Conservation (phyloP, 2,329 filamentous ascomycete genomes). For the Penicillium sp. region DNA sequence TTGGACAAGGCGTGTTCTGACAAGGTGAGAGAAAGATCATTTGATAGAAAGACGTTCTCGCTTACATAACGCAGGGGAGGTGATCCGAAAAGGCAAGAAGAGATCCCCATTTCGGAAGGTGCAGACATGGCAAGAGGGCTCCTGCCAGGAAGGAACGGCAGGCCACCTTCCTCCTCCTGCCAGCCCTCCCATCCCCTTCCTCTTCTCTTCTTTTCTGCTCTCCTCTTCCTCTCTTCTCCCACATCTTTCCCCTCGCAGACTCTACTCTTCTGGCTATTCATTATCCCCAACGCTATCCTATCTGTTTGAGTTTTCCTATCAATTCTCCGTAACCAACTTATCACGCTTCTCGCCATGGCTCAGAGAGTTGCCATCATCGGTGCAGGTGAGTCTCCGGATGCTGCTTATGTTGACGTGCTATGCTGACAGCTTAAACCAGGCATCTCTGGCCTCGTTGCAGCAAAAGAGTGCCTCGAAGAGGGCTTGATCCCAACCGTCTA, state of each 20-base stretch:
- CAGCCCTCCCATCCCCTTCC: neutral
- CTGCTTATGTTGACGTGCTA: neutral
- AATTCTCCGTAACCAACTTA: neutral
- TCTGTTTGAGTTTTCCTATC: neutral
- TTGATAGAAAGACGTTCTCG: neutral
- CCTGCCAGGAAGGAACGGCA: neutral
- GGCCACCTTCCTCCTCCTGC: neutral
- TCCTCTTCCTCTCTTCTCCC: neutral
- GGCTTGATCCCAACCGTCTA: slow-evolving; percentile 33
- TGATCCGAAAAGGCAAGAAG: neutral
- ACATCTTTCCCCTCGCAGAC: neutral
- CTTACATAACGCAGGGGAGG: neutral
- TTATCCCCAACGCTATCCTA: neutral
- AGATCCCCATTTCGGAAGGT: neutral
- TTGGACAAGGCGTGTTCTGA: neutral
- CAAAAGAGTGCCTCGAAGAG: slow-evolving; percentile 39
- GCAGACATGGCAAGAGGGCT: neutral
- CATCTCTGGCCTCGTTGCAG: slow-evolving; percentile 31
- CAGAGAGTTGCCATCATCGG: slow-evolving; percentile 20
- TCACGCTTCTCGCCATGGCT: slow-evolving; percentile 2
- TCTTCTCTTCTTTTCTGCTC: neutral
- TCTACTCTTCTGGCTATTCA: neutral
- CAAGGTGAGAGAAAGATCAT: neutral
- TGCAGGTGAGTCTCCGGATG: slow-evolving; percentile 15
- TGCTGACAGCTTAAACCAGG: slow-evolving; percentile 19